Evolutionary conservation across 345 rosid genomes (phyloP).

Genomic region (Murraya paniculata): DNA sequence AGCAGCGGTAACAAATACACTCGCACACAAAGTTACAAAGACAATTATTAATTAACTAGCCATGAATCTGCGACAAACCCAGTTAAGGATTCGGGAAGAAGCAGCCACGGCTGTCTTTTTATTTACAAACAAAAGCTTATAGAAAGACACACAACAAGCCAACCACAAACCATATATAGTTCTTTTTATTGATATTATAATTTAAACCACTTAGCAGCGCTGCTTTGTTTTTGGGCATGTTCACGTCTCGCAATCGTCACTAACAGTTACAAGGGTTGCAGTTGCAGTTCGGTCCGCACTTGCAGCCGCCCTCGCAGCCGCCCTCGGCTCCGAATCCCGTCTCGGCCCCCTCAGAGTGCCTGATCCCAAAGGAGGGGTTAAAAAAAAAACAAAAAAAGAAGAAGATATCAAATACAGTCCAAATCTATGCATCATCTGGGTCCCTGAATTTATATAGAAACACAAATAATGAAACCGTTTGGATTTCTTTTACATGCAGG

Average conservation of each 20-base stretch:
- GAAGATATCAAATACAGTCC: neutral
- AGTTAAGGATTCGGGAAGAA: neutral
- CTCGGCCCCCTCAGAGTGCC: slow-evolving; percentile 37
- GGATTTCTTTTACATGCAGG: neutral
- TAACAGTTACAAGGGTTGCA: slow-evolving; percentile 55
- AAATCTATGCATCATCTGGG: neutral
- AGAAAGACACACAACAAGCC: neutral
- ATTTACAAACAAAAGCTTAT: neutral
- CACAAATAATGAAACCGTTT: too few relatives aligned
- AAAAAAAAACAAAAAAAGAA: neutral
- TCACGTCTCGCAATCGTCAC: neutral
- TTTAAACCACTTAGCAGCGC: neutral
- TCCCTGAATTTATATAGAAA: neutral
- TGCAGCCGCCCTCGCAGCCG: slow-evolving; percentile 45
- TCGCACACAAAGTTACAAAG: neutral
- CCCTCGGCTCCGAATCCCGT: slow-evolving; percentile 25
- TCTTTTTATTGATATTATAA: too few relatives aligned
- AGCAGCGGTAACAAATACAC: neutral
- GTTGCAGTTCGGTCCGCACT: slow-evolving; percentile 68
- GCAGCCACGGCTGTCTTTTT: neutral
- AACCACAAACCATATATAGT: neutral
- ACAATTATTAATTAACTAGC: neutral
- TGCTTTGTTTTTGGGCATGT: slow-evolving; percentile 6
- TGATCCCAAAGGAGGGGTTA: neutral
- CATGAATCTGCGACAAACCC: neutral